Evolutionary conservation across 345 rosid genomes (phyloP).

Genomic region (Balakata baccata): DNA sequence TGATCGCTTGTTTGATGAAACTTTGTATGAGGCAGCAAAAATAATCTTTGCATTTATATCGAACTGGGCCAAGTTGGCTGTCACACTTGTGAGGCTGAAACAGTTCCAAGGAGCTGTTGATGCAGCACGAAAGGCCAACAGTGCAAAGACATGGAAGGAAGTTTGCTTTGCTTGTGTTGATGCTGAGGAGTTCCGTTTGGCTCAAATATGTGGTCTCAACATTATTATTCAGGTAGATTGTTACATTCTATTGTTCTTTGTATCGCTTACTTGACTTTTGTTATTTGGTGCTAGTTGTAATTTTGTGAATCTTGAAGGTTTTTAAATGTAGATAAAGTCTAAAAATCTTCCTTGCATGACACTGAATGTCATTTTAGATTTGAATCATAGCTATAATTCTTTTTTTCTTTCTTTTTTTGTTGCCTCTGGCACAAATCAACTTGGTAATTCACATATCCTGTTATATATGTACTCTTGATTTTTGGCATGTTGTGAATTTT

Average conservation of each 20-base stretch:
- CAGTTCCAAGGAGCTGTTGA: slow-evolving; percentile 99
- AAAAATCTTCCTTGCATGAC: background rate
- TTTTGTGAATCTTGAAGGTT: background rate
- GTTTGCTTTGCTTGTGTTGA: slow-evolving; percentile 99
- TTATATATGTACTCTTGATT: background rate
- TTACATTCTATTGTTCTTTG: background rate
- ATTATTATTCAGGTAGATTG: slow-evolving; percentile 74
- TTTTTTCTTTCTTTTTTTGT: no score
- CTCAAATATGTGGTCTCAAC: slow-evolving; percentile 96
- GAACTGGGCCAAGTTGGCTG: slow-evolving; percentile 97
- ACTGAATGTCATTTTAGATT: background rate
- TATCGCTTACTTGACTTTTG: background rate
- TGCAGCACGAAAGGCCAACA: slow-evolving; percentile 98
- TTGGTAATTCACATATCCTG: background rate
- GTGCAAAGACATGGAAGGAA: slow-evolving; percentile 99
- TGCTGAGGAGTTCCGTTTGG: slow-evolving; percentile 94
- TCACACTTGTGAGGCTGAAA: slow-evolving; percentile 84
- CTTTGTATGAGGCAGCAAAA: slow-evolving; percentile 91
- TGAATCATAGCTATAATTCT: background rate
- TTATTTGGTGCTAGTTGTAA: background rate
- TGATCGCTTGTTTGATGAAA: slow-evolving; percentile 85
- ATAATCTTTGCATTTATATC: slow-evolving; percentile 90
- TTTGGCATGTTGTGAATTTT: slow-evolving; percentile 8
- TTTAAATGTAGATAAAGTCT: background rate
- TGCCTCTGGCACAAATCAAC: background rate